phyloP scores from a whole-genome alignment of 805 yeast genomes.

The Wickerhamomyces bovis region DNA sequence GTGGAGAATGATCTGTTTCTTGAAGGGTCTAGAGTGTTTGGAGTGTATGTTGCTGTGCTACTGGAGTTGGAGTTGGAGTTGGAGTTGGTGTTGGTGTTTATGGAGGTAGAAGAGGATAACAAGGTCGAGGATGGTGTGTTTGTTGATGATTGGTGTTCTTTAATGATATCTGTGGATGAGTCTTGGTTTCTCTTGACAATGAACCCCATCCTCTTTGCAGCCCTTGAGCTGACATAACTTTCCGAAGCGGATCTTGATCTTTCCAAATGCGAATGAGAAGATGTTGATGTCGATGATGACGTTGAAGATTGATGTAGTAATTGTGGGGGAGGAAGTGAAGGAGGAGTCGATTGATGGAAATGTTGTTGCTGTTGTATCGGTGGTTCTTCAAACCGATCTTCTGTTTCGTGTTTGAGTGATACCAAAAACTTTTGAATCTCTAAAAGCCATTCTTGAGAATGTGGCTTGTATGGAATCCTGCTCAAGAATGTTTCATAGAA shows the following conservation, averaged over 20 bases:
- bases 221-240: slow-evolving; percentile 47
- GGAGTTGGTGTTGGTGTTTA: neutral
- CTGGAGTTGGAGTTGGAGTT: no score
- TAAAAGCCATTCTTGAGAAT: slow-evolving; percentile 38
- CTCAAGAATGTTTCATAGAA: slow-evolving; percentile 39
- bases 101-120: neutral
- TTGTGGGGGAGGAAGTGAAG: neutral
- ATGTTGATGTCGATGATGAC: neutral
- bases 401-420: slow-evolving; percentile 2
- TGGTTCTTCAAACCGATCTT: slow-evolving; percentile 3
- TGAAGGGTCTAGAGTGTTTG: slow-evolving; percentile 5
- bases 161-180: slow-evolving; percentile 14
- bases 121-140: neutral
- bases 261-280: slow-evolving; percentile 11
- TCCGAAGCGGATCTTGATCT: slow-evolving; percentile 34
- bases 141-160: slow-evolving; percentile 23
- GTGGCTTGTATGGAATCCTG: slow-evolving; percentile 28
- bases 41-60: neutral
- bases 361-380: neutral
- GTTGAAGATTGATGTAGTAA: neutral
- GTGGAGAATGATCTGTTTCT: slow-evolving; percentile 21
- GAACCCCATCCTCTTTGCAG: slow-evolving; percentile 73
- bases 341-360: neutral
- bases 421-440: slow-evolving; percentile 13
- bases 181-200: slow-evolving; percentile 40